phyloP scores from a whole-genome alignment of 2,329 filamentous ascomycete genomes.

The Sordariomycetes sp. region DNA sequence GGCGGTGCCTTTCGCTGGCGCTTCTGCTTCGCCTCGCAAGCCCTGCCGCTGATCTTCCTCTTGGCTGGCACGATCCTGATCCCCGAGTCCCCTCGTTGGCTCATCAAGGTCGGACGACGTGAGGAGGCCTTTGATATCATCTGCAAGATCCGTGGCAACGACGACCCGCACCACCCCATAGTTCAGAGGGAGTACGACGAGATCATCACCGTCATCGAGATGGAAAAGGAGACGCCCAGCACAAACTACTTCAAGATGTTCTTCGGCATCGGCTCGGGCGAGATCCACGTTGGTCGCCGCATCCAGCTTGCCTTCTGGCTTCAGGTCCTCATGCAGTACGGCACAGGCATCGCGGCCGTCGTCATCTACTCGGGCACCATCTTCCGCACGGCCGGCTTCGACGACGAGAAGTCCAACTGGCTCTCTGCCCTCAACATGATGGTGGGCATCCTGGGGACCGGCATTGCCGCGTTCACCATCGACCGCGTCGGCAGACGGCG shows the following conservation, averaged over 20 bases:
- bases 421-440: conserved; percentile 39
- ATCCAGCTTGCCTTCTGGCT: conserved; percentile 27
- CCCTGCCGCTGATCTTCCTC: background rate
- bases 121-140: conserved; percentile 19
- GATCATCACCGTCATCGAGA: conserved; percentile 24
- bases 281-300: conserved; percentile 25
- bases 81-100: conserved; percentile 32
- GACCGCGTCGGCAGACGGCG: conserved; percentile 24
- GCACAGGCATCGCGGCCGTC: conserved; percentile 10
- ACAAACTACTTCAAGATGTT: conserved; percentile 29
- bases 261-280: conserved; percentile 23
- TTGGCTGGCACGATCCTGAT: conserved; percentile 24
- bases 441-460: conserved; percentile 38
- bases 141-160: conserved; percentile 11
- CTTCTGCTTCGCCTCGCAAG: conserved; percentile 11
- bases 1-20: conserved; percentile 18
- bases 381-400: conserved; percentile 7
- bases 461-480: conserved; percentile 34
- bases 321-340: conserved; percentile 26
- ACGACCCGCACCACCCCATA: conserved; percentile 11
- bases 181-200: conserved; percentile 20
- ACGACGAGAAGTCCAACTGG: conserved; percentile 12
- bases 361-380: conserved; percentile 15
- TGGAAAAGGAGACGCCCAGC: conserved; percentile 24
- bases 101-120: conserved; percentile 17